A percentile compares a stretch with the other conserved stretches of the same genome.
phyloP scores from a whole-genome alignment of 768 basidiomycete species.

The Pseudohyphozyma bogoriensis region DNA sequence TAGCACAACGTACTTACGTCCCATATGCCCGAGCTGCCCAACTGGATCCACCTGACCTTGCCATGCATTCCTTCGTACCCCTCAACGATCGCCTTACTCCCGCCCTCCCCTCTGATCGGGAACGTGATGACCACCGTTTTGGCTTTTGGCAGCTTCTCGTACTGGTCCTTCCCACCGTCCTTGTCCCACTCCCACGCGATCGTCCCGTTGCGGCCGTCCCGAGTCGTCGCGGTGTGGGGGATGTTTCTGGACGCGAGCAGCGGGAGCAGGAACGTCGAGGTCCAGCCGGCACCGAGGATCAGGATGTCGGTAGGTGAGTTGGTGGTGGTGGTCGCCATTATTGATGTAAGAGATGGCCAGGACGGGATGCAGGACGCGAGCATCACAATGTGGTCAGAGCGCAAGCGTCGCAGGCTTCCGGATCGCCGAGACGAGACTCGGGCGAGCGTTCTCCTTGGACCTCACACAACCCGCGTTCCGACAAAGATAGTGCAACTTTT shows the following conservation, averaged over 20 bases:
- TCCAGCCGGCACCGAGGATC: conserved; percentile 61
- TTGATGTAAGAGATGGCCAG: not conserved
- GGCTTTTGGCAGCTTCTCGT: conserved; percentile 47
- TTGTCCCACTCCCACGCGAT: conserved; percentile 53
- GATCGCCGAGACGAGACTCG: too few species aligned
- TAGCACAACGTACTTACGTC: conserved; percentile 43
- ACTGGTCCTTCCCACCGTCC: conserved; percentile 43
- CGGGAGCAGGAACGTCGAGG: conserved; percentile 51
- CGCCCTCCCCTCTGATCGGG: conserved; percentile 39
- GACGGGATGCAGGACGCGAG: too few species aligned
- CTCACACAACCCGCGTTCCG: too few species aligned
- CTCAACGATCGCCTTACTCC: conserved; percentile 44
- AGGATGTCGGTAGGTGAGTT: conserved; percentile 45
- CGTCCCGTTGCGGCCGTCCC: conserved; percentile 46
- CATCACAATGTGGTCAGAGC: too few species aligned
- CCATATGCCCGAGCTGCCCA: conserved; percentile 56
- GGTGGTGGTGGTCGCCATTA: not conserved
- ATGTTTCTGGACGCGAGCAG: conserved; percentile 39
- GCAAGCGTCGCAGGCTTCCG: too few species aligned
- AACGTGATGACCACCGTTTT: conserved; percentile 47
- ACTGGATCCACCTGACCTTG: conserved; percentile 48
- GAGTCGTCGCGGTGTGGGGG: conserved; percentile 43
- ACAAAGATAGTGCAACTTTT: too few species aligned
- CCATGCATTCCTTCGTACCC: conserved; percentile 42
- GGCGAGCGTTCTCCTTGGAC: too few species aligned